Evolutionary conservation across 495 filamentous ascomycete species (phyloP).

Genomic region (Aspergillus biplanus): DNA sequence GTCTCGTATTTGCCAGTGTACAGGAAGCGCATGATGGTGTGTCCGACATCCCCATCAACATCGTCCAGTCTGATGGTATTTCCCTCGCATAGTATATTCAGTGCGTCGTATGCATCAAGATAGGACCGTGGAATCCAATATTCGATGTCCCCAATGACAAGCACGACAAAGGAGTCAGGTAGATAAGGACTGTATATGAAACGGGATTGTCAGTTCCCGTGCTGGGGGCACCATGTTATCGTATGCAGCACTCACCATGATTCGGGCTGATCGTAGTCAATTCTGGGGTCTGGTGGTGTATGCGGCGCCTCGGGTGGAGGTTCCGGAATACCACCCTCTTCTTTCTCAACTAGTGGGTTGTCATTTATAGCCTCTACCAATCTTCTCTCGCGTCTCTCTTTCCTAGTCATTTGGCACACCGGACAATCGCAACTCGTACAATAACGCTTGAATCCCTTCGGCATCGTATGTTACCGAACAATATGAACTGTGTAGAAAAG

Average conservation of each 20-base stretch:
- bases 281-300: not conserved
- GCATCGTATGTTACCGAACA: too few relatives aligned
- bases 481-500: too few relatives aligned
- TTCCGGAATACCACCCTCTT: not conserved
- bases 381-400: not conserved
- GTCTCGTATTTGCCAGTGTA: slow-evolving; percentile 27
- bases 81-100: not conserved
- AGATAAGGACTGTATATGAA: not conserved
- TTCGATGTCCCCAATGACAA: not conserved
- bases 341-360: not conserved
- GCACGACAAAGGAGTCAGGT: not conserved
- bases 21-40: slow-evolving; percentile 27
- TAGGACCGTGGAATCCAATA: not conserved
- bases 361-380: not conserved
- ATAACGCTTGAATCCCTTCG: not conserved
- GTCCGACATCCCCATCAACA: slow-evolving; percentile 23
- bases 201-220: not conserved
- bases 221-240: not conserved
- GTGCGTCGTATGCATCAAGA: not conserved
- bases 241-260: not conserved
- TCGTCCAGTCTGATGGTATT: not conserved
- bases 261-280: not conserved
- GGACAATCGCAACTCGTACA: not conserved
- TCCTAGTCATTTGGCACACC: not conserved
- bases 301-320: not conserved